phyloP scores from a whole-genome alignment of 768 basidiomycete species.

The Dictyophora rubrovolvata region DNA sequence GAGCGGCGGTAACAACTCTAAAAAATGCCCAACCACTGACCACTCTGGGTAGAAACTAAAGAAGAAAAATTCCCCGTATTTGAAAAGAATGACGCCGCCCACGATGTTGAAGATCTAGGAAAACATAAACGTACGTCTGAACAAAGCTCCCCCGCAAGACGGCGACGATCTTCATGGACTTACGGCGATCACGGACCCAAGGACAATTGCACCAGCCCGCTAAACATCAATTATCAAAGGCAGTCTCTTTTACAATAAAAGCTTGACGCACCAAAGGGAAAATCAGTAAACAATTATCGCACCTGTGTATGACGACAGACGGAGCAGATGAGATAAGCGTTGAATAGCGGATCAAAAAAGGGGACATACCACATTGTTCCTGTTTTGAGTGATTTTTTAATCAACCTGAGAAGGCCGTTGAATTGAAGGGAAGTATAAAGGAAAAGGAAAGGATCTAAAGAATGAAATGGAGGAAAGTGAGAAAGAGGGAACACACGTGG shows the following conservation, averaged over 20 bases:
- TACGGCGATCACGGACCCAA: conserved; percentile 55
- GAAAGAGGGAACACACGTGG: background rate
- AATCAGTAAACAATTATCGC: conserved; percentile 69
- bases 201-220: conserved; percentile 65
- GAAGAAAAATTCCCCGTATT: conserved; percentile 52
- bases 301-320: conserved; percentile 31
- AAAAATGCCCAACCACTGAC: conserved; percentile 21
- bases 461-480: background rate
- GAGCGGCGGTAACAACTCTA: background rate
- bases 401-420: no score
- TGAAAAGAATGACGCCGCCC: conserved; percentile 54
- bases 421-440: background rate
- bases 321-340: background rate
- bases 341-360: background rate
- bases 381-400: background rate
- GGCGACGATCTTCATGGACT: conserved; percentile 14
- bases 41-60: conserved; percentile 54
- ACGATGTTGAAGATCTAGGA: conserved; percentile 44
- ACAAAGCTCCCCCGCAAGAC: conserved; percentile 1
- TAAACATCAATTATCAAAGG: conserved; percentile 22
- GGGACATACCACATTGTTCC: background rate
- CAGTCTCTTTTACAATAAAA: conserved; percentile 18
- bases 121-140: conserved; percentile 26
- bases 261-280: conserved; percentile 51
- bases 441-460: background rate